A percentile compares a stretch with the other conserved stretches of the same genome.
Evolutionary conservation across 108 stramenopile genomes (phyloP).

Genomic region (Skeletonema potamos): DNA sequence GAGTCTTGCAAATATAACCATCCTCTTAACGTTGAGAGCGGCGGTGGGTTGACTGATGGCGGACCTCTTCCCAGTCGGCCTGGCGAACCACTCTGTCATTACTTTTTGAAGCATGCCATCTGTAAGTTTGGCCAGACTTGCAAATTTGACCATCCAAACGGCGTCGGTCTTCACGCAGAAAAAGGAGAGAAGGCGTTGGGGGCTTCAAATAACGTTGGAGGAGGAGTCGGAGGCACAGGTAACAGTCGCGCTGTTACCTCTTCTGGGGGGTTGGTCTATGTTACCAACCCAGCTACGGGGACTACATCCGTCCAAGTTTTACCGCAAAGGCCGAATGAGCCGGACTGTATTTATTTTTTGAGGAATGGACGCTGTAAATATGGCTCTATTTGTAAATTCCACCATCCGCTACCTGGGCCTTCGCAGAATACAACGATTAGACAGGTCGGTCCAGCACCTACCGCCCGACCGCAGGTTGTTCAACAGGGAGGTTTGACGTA

Average conservation of each 20-base stretch:
- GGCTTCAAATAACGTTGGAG: neutral
- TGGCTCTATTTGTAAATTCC: conserved; percentile 89
- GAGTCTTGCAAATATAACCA: conserved; percentile 92
- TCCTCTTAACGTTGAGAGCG: conserved; percentile 83
- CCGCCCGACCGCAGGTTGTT: neutral
- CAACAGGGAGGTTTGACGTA: conserved; percentile 1
- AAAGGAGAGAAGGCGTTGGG: neutral
- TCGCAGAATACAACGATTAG: conserved; percentile 18
- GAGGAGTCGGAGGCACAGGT: conserved; percentile 20
- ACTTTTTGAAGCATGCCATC: conserved; percentile 90
- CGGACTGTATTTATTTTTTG: conserved; percentile 88
- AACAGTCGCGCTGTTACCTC: conserved; percentile 27
- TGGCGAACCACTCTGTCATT: conserved; percentile 86
- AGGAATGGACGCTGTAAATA: conserved; percentile 91
- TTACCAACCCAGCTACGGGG: conserved; percentile 23
- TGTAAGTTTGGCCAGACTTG: conserved; percentile 94
- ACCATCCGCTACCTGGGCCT: conserved; percentile 70
- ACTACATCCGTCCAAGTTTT: conserved; percentile 45
- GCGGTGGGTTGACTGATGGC: conserved; percentile 56
- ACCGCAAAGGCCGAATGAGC: conserved; percentile 84
- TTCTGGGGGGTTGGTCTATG: conserved; percentile 26
- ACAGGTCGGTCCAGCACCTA: neutral
- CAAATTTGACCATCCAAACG: conserved; percentile 88
- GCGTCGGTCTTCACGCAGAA: conserved; percentile 4
- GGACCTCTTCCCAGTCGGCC: conserved; percentile 85